Evolutionary conservation across 306 rosid genomes (phyloP).

Genomic region (Lablab purpureus): DNA sequence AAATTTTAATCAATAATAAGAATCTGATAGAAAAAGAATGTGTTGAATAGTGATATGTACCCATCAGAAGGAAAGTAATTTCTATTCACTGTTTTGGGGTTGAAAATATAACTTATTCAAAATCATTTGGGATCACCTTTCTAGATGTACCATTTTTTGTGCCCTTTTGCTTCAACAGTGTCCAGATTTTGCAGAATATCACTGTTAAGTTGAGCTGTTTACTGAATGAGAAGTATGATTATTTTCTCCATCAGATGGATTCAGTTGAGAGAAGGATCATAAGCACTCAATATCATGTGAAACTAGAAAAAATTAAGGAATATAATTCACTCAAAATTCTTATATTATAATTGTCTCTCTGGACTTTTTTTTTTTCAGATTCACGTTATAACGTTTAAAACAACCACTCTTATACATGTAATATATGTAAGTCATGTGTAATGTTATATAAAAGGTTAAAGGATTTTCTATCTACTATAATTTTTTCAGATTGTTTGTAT

Average conservation of each 20-base stretch:
- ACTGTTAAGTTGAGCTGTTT: slow-evolving; percentile 15
- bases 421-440: too few species aligned
- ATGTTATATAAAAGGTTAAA: too few species aligned
- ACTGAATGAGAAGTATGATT: slow-evolving; percentile 13
- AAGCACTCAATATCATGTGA: not conserved
- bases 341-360: too few species aligned
- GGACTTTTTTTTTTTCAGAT: too few species aligned
- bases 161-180: not conserved
- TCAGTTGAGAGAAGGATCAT: not conserved
- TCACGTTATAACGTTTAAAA: too few species aligned
- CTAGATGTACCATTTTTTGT: not conserved
- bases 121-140: slow-evolving; percentile 6
- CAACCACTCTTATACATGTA: too few species aligned
- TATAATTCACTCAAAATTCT: too few species aligned
- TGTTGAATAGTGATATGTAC: not conserved
- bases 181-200: not conserved
- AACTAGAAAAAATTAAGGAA: too few species aligned
- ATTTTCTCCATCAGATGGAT: not conserved
- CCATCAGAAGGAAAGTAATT: slow-evolving; percentile 4
- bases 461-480: not conserved
- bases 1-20: too few species aligned
- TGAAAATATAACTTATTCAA: not conserved
- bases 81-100: slow-evolving; percentile 14
- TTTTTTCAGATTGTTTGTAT: too few species aligned
- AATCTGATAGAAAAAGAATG: too few species aligned